Conservation (phyloP, 805 yeast species). For the Metahyphopichia silvanorum region DNA sequence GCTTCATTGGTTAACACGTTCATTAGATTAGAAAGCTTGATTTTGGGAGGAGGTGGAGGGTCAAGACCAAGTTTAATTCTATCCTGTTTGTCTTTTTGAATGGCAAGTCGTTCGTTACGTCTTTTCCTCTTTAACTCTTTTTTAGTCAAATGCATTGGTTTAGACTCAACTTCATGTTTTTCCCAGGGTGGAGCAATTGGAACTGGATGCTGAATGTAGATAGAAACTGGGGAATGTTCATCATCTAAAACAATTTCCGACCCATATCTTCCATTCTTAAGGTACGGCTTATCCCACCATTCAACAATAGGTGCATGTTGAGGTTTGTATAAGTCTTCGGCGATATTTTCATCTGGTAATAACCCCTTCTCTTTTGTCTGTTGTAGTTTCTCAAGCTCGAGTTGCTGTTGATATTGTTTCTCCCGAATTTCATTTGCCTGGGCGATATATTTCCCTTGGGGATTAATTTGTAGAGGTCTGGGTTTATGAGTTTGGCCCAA, state of each 20-base stretch:
- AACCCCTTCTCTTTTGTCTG: slow-evolving; percentile 39
- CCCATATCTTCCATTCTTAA: slow-evolving; percentile 37
- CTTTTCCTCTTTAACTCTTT: slow-evolving; percentile 73
- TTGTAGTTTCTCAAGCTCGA: slow-evolving; percentile 14
- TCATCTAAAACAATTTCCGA: slow-evolving; percentile 32
- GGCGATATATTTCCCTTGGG: slow-evolving; percentile 60
- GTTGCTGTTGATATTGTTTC: slow-evolving; percentile 29
- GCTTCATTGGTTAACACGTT: slow-evolving; percentile 82
- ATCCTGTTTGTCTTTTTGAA: slow-evolving; percentile 70
- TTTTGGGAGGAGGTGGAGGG: slow-evolving; percentile 87
- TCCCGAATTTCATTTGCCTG: slow-evolving; percentile 51
- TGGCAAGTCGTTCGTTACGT: slow-evolving; percentile 60
- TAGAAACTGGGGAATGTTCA: slow-evolving; percentile 51
- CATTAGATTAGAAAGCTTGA: slow-evolving; percentile 81
- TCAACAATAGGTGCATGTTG: slow-evolving; percentile 62
- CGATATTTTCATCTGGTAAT: slow-evolving; percentile 48
- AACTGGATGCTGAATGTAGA: slow-evolving; percentile 82
- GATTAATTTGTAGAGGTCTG: slow-evolving; percentile 50
- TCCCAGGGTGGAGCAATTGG: slow-evolving; percentile 62
- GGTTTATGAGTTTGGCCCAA: slow-evolving; percentile 12
- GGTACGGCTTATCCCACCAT: slow-evolving; percentile 83
- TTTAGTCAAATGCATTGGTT: slow-evolving; percentile 65
- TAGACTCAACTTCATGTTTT: slow-evolving; percentile 32
- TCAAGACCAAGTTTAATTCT: slow-evolving; percentile 75
- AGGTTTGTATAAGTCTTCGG: slow-evolving; percentile 54